Evolutionary conservation across 2,329 filamentous ascomycete species (phyloP).

Genomic region (Ilyonectria robusta): DNA sequence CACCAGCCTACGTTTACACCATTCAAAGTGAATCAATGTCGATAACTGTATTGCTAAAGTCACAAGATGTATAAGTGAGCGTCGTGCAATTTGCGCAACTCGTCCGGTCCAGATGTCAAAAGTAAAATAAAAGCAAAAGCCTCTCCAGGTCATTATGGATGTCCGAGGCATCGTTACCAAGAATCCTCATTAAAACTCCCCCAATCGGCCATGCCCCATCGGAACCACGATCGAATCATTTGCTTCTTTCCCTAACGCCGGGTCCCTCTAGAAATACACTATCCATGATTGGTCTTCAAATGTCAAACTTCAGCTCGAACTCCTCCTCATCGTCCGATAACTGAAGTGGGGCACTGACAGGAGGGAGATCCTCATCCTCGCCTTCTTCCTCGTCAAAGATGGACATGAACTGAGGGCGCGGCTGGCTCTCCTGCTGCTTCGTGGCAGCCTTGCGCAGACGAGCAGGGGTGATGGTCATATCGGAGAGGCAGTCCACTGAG

Average conservation of each 20-base stretch:
- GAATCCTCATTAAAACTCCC: conserved; percentile 20
- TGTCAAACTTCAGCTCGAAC: conserved; percentile 67
- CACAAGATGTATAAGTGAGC: conserved; percentile 13
- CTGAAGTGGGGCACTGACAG: conserved; percentile 41
- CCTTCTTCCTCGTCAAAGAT: conserved; percentile 70
- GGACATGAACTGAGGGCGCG: conserved; percentile 67
- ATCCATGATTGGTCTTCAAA: conserved; percentile 34
- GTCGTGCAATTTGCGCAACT: conserved; percentile 10
- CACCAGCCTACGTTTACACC: neutral
- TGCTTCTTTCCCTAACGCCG: conserved; percentile 38
- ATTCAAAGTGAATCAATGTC: neutral
- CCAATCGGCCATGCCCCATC: neutral
- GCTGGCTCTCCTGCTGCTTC: conserved; percentile 43
- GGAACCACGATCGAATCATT: neutral
- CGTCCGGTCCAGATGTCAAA: neutral
- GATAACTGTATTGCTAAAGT: neutral
- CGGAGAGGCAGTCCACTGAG: conserved; percentile 38
- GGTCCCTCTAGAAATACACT: conserved; percentile 32
- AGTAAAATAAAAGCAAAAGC: conserved; percentile 6
- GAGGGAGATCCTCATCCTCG: conserved; percentile 51
- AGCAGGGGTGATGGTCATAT: conserved; percentile 65
- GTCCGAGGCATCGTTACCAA: neutral
- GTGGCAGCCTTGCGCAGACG: conserved; percentile 46
- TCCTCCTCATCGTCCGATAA: conserved; percentile 64
- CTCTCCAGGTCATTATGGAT: conserved; percentile 11